These are phyloP conservation scores for Ocimum tenuiflorum DNA, from an alignment of 257 asterid species.

Conservation along the genomic window DNA sequence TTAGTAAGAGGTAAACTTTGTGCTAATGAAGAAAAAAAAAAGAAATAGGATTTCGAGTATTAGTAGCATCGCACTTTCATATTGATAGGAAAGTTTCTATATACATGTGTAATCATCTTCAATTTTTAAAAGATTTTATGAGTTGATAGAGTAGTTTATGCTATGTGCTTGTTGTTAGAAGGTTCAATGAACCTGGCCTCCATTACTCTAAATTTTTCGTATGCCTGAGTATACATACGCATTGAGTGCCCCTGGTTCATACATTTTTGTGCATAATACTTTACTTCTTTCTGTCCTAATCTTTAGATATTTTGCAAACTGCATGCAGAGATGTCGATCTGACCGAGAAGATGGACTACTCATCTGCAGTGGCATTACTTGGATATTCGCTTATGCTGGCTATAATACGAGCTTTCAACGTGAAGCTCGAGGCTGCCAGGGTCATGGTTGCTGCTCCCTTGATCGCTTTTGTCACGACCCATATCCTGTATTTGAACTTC, in stretches of 20 bases:
- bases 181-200: not conserved
- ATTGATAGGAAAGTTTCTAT: not conserved
- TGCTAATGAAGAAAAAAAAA: not conserved
- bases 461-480: constrained; percentile 63
- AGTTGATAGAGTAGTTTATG: not conserved
- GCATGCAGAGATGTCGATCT: constrained; percentile 67
- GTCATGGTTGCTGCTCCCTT: constrained; percentile 87
- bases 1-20: not conserved
- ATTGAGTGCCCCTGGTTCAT: not conserved
- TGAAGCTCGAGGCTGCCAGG: constrained; percentile 69
- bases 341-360: constrained; percentile 77
- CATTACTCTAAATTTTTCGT: not conserved
- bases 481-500: constrained; percentile 64
- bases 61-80: too few species aligned
- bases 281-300: constrained; percentile 1
- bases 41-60: too few species aligned
- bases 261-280: not conserved
- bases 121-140: not conserved
- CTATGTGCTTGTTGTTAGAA: not conserved
- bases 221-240: not conserved
- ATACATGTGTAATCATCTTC: not conserved
- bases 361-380: constrained; percentile 62
- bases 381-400: constrained; percentile 73
- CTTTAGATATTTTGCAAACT: constrained; percentile 11
- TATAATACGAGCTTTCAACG: constrained; percentile 51